Evolutionary conservation across 768 basidiomycete species (phyloP), one percentile per base, ranked within the genome.

Genomic region (Boletus patriciae): DNA sequence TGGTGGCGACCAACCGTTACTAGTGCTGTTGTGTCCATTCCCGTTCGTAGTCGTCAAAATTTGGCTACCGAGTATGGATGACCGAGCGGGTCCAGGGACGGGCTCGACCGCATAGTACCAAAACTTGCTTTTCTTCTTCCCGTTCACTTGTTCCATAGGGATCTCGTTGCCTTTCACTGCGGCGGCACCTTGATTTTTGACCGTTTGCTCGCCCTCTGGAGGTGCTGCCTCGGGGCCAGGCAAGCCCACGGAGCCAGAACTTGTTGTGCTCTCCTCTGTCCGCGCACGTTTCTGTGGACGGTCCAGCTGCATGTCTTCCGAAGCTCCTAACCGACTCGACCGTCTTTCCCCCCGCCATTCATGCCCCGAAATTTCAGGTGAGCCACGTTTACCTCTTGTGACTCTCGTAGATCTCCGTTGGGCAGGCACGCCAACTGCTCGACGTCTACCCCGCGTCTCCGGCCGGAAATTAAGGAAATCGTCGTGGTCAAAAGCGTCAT

Each of bases 101-200:
- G 90, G 87, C 63, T 93, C 91, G 25, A 93, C 88, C 19, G 91
- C 91, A 61, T 94, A 94, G 43, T 88, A 87, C 90, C 91, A 92
- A 69, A 86, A 92, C 66, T 88, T 92, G 66, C 91, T 92, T 70
- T 81, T 85, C 76, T 90, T 92, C 76, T 87, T 90, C 58, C 90
- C 90, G 34, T 82, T 84, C 23, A 90, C 78, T 57, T 86, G 81
- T 55, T 90, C 90, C 67, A 90, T 60, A n/a, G 87, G 87, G 42
- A 85, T 76, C 67, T 93, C 90, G 36, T 78, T 85, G 15, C 87
- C 82, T 66, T 86, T 90, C 60, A 90, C 67, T 36, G 83, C 83
- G 16, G 88, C 84, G 0, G 86, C 84, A 43, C 86, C 83, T 46
- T 80, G 78, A 18, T 67, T 72, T 70, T 84, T 86, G 53, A 81